Conservation (phyloP, 78 protist species). For the Planoprotostelium fungivorum region DNA sequence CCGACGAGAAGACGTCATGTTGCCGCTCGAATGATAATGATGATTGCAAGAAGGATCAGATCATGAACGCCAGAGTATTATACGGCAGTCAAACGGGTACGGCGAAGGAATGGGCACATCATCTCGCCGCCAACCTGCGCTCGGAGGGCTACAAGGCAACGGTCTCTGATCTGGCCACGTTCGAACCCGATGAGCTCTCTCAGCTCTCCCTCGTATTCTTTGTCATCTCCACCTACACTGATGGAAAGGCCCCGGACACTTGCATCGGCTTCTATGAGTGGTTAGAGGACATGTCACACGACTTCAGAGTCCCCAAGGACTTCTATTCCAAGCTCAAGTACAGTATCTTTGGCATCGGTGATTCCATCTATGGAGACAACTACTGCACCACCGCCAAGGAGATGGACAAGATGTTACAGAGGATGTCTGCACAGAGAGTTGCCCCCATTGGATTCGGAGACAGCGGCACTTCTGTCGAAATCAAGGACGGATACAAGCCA, state of each 20-base stretch:
- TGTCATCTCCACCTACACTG: constrained; percentile 41
- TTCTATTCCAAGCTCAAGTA: neutral
- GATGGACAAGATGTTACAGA: constrained; percentile 14
- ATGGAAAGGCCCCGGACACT: constrained; percentile 24
- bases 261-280: neutral
- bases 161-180: neutral
- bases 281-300: constrained; percentile 3
- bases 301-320: constrained; percentile 4
- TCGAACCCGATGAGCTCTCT: neutral
- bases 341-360: constrained; percentile 64
- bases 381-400: constrained; percentile 23
- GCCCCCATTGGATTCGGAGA: constrained; percentile 22
- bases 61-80: neutral
- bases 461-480: neutral
- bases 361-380: constrained; percentile 17
- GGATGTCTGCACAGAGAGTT: constrained; percentile 16
- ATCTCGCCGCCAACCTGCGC: neutral
- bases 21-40: neutral
- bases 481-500: neutral
- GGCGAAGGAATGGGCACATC: constrained; percentile 3
- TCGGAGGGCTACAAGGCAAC: neutral
- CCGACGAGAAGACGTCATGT: neutral
- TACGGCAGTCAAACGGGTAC: constrained; percentile 2
- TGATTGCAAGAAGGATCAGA: too few species aligned
- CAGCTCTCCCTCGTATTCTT: constrained; percentile 2